Evolutionary conservation across 2,329 filamentous ascomycete genomes (phyloP).

Genomic region (Epichloe brachyelytri): DNA sequence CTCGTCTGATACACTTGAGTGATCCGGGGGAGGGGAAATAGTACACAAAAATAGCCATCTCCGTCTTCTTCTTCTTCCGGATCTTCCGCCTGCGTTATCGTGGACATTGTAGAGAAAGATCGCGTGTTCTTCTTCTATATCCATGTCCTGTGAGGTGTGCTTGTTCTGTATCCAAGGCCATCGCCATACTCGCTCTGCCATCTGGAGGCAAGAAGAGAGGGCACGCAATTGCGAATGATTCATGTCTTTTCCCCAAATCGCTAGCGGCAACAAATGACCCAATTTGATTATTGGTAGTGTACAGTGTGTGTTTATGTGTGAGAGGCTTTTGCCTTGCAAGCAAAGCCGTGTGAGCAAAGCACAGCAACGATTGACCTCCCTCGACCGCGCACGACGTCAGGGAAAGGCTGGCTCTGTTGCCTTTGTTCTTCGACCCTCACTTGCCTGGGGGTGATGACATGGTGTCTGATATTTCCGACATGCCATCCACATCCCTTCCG

Average conservation of each 20-base stretch:
- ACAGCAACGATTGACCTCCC: too few species aligned
- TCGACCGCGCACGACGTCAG: too few species aligned
- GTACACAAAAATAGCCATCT: conserved; percentile 8
- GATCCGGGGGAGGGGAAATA: background rate
- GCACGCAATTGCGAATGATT: background rate
- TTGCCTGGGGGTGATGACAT: conserved; percentile 38
- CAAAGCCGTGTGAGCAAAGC: background rate
- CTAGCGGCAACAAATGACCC: background rate
- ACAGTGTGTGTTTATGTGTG: background rate
- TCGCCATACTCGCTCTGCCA: background rate
- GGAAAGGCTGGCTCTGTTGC: background rate
- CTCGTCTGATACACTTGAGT: conserved; percentile 8
- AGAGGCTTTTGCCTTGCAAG: background rate
- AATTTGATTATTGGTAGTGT: background rate
- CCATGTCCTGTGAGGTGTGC: background rate
- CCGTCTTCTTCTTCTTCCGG: background rate
- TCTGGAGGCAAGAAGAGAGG: background rate
- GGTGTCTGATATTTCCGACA: conserved; percentile 44
- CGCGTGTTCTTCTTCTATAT: background rate
- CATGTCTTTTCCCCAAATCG: background rate
- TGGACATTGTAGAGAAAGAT: background rate
- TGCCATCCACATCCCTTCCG: conserved; percentile 34
- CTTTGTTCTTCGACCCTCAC: background rate
- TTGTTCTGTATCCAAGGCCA: conserved; percentile 4
- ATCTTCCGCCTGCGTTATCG: background rate